phyloP scores from a whole-genome alignment of 2,329 filamentous ascomycete genomes.

The Alternaria hordeiaustralica region DNA sequence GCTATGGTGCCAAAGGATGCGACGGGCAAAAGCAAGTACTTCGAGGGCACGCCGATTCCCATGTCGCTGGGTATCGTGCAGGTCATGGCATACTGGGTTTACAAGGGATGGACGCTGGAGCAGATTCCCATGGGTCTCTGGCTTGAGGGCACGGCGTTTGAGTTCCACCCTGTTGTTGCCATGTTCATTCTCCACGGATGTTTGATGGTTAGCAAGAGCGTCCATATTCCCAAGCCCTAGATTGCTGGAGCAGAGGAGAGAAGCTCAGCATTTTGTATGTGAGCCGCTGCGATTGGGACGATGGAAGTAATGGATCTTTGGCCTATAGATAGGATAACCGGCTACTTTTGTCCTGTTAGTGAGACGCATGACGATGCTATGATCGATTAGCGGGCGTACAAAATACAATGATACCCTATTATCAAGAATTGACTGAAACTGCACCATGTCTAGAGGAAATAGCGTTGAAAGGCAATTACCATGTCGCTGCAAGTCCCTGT shows the following conservation, averaged over 20 bases:
- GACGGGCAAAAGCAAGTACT: constrained; percentile 90
- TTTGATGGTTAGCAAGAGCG: constrained; percentile 92
- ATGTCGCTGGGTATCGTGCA: constrained; percentile 82
- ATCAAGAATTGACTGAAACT: neutral
- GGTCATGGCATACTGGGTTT: constrained; percentile 89
- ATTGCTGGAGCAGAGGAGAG: neutral
- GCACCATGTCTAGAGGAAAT: neutral
- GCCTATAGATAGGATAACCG: neutral
- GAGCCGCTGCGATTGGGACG: neutral
- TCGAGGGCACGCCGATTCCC: constrained; percentile 95
- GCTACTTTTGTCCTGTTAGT: neutral
- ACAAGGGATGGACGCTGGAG: constrained; percentile 78
- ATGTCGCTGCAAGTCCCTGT: neutral
- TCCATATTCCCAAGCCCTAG: constrained; percentile 89
- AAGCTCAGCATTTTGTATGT: neutral
- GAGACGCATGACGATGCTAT: constrained; percentile 5
- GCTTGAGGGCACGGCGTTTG: constrained; percentile 70
- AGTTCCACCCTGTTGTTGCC: constrained; percentile 82
- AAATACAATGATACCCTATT: constrained; percentile 18
- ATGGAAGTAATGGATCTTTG: neutral
- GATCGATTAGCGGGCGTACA: constrained; percentile 6
- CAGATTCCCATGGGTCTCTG: constrained; percentile 78
- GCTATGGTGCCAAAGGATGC: constrained; percentile 88
- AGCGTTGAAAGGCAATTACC: neutral
- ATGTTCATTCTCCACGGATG: constrained; percentile 90